Evolutionary conservation across 176 grass and related monocot species (phyloP), one percentile per base, ranked within the genome.

Genomic region (Cenchrus fungigraminus): DNA sequence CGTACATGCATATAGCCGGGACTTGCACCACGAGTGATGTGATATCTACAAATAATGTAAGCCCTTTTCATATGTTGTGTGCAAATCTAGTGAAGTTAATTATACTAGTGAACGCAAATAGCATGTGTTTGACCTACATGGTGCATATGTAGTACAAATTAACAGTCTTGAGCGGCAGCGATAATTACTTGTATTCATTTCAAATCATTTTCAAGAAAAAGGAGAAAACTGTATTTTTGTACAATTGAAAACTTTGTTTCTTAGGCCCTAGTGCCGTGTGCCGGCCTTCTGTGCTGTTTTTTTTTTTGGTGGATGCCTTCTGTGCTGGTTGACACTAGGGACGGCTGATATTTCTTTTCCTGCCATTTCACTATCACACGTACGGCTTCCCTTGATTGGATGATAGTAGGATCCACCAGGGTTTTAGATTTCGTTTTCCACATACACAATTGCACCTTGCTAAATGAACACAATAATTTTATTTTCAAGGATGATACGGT

Each of bases 351-450:
- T 7, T 58, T 52, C 25, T 54, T 76, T 47, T 10, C 60, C 14
- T 65, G 10, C 28, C 40, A 86, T 78, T 65, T 78, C 88, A 63
- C 62, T 80, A 47, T 87, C 89, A 76, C 89, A 87, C 75, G 84
- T 83, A 90, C 88, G 67, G 74, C 58, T 7, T 73, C 50, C 52
- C 29, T 58, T 67, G 65, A 78, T 78, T 86, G 78, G 66, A 73
- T 54, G 80, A 25, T 64, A 76, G 55, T 56, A 37, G 29, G 29
- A 56, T 19, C 51, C 25, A 20, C 5, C 3, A 40, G 37, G 37
- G 37, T 40, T 40, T 40, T 40, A 40, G 37, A 40, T 40, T 40
- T 40, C 3, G 37, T 40, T 40, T 40, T 40, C 37, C 37, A 40
- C 37, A 40, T 40, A 40, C 3, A 40, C 37, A 43, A 22, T 71